Conservation (phyloP, 768 basidiomycete genomes). For the Phylloporus rhodoxanthus region DNA sequence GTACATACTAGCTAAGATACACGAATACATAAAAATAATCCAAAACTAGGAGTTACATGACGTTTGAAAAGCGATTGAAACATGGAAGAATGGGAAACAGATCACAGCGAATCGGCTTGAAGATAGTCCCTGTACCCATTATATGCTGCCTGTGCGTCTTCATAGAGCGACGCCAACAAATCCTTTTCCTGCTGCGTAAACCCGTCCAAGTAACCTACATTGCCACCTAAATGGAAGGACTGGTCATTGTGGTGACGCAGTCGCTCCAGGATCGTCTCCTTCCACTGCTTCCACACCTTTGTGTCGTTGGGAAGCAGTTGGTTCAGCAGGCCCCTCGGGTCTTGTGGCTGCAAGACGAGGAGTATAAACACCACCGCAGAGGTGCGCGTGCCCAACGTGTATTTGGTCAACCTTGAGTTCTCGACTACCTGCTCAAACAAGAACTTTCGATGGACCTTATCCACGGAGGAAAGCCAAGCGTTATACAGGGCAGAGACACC, state of each 20-base stretch:
- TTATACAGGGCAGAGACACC: slow-evolving; percentile 26
- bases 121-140: slow-evolving; percentile 11
- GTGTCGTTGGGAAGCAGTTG: slow-evolving; percentile 19
- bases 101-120: background rate
- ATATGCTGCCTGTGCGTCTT: slow-evolving; percentile 10
- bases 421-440: slow-evolving; percentile 10
- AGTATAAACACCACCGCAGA: slow-evolving; percentile 14
- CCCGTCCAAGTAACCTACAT: background rate
- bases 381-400: slow-evolving; percentile 13
- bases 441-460: slow-evolving; percentile 17
- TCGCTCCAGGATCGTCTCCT: slow-evolving; percentile 6
- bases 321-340: slow-evolving; percentile 10
- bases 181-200: slow-evolving; percentile 11
- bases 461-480: slow-evolving; percentile 24
- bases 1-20: background rate
- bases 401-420: slow-evolving; percentile 13
- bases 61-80: background rate
- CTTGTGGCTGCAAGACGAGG: slow-evolving; percentile 8
- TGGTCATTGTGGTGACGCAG: background rate
- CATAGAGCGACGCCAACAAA: slow-evolving; percentile 6
- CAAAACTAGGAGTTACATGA: background rate
- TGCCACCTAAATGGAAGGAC: background rate
- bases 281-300: slow-evolving; percentile 19
- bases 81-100: background rate
- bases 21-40: background rate